Evolutionary conservation across 768 basidiomycete genomes (phyloP), one percentile per base, ranked within the genome.

Genomic region (Omphalotus guepiniiformis): DNA sequence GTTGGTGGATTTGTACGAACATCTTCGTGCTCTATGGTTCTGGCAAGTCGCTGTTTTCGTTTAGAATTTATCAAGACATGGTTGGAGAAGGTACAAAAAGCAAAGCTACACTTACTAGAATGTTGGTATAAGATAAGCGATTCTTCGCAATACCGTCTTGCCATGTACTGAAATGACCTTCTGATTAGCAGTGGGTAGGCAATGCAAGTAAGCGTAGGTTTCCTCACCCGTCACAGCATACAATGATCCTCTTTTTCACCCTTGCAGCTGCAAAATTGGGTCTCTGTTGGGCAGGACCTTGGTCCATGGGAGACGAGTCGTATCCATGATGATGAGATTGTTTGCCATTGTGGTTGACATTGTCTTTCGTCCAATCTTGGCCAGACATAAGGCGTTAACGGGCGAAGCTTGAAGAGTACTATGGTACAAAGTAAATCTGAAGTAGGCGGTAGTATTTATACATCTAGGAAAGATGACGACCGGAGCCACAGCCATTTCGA

Each of bases 141-240:
- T 75, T 66, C 38, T 59, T 58, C 12, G 66, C 63, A 2, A n/a
- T 8, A 53, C 80, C 85, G 56, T 88, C 83, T 65, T 86, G 78
- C 83, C 85, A 86, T 16, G 85, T 88, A 35, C 85, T 88, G 41
- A 22, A 32, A 7, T 15, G 29, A n/a, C 28, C n/a, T 7, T 6
- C 18, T 15, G 27, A 8, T 36, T 12, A 37, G 23, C 22, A 26
- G 13, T 27, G 13, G 38, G 6, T 26, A 15, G 26, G 42, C n/a
- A 53, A 15, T 49, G 18, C 35, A 42, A 42, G 28, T 12, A 15
- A 21, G 30, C 15, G 43, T 38, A 35, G 23, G 12, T 29, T 35
- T 61, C n/a, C 76, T 55, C 50, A 82, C 86, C 86, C 86, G 57
- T 88, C 86, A 52, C 86, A 88, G 54, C 84, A 88, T 29, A 88